Conservation (phyloP, 129 eudicot genomes). For the Lonicera japonica region DNA sequence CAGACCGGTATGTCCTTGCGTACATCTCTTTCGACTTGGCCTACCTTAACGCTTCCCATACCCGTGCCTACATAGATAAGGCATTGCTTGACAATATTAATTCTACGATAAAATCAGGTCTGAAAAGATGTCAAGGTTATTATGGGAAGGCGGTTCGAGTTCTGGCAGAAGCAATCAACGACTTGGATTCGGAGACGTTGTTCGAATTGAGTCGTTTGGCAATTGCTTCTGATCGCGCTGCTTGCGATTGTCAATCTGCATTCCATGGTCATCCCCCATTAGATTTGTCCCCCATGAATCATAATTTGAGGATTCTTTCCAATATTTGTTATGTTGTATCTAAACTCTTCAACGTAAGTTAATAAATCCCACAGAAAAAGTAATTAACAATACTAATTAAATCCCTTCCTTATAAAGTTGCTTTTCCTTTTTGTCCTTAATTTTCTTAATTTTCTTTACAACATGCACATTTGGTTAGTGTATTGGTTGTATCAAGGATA, state of each 20-base stretch:
- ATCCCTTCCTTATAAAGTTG: too few relatives aligned
- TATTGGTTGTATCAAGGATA: too few relatives aligned
- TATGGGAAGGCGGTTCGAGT: constrained; percentile 6
- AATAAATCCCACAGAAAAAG: too few relatives aligned
- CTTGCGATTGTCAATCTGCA: constrained; percentile 1
- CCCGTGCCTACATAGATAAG: neutral
- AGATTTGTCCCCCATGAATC: constrained; percentile 2
- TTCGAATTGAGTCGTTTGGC: constrained; percentile 1
- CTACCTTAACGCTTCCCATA: constrained; percentile 10
- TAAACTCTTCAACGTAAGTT: neutral
- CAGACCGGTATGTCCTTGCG: constrained; percentile 14
- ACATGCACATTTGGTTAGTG: too few relatives aligned
- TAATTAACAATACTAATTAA: too few relatives aligned
- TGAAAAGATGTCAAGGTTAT: constrained; percentile 3
- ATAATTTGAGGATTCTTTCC: constrained; percentile 8
- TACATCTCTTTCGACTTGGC: constrained; percentile 9
- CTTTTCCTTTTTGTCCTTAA: too few relatives aligned
- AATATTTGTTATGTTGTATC: constrained; percentile 7
- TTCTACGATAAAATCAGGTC: neutral
- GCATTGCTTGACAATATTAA: neutral
- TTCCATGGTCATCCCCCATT: neutral
- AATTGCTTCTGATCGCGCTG: neutral
- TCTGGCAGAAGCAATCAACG: constrained; percentile 4
- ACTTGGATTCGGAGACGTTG: constrained; percentile 15
- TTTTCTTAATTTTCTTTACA: too few relatives aligned